Evolutionary conservation across 768 basidiomycete genomes (phyloP).

Genomic region (Albatrellus ellisii): DNA sequence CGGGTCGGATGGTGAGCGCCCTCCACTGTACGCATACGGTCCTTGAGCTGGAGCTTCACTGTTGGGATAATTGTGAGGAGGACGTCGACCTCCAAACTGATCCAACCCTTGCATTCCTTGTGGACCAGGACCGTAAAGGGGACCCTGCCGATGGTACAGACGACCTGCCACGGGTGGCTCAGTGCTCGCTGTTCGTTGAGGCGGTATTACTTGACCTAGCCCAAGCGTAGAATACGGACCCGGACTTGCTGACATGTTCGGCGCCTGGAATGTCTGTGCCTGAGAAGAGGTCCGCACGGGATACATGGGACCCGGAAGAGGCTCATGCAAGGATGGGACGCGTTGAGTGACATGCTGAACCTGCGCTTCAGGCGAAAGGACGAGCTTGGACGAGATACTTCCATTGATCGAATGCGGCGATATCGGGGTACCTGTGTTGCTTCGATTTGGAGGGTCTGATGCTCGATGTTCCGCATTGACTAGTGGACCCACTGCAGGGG

Average conservation of each 20-base stretch:
- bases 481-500: conserved; percentile 7
- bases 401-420: conserved; percentile 9
- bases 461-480: background rate
- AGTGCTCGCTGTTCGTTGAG: conserved; percentile 1
- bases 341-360: conserved; percentile 16
- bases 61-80: background rate
- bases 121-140: background rate
- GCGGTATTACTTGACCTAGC: background rate
- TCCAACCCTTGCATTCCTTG: background rate
- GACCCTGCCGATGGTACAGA: background rate
- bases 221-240: background rate
- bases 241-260: background rate
- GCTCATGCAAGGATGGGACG: conserved; percentile 14
- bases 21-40: conserved; percentile 6
- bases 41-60: conserved; percentile 4
- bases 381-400: conserved; percentile 15
- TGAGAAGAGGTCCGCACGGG: conserved; percentile 18
- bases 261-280: conserved; percentile 1
- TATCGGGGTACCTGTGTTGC: conserved; percentile 1
- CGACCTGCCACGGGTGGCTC: background rate
- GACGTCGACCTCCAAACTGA: background rate
- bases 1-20: conserved; percentile 16
- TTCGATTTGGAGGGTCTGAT: conserved; percentile 9
- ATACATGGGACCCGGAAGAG: conserved; percentile 7
- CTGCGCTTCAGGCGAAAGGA: conserved; percentile 19